Percentiles rank a stretch among this genome's conserved stretches.
phyloP scores from a whole-genome alignment of 2,329 filamentous ascomycete species.

The Claviceps humidiphila region DNA sequence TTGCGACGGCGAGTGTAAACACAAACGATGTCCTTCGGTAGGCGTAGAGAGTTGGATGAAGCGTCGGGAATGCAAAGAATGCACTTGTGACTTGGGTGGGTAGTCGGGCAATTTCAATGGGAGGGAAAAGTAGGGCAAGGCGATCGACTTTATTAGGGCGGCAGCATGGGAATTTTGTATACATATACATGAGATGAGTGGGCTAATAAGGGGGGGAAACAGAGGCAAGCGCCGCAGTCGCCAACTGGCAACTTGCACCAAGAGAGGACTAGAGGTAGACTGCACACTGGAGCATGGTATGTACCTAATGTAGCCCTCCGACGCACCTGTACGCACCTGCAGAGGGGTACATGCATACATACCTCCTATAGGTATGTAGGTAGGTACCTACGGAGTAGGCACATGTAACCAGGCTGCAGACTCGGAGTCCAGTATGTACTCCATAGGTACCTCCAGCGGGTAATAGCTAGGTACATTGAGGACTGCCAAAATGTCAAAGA shows the following conservation, averaged over 20 bases:
- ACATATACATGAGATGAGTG: slow-evolving; percentile 5
- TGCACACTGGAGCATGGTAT: not conserved
- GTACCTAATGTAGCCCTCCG: too few species aligned
- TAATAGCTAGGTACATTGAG: too few species aligned
- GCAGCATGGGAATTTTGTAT: slow-evolving; percentile 3
- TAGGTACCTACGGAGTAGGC: too few species aligned
- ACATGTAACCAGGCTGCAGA: too few species aligned
- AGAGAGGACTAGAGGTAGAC: not conserved
- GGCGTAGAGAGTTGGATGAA: not conserved
- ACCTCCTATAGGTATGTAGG: too few species aligned
- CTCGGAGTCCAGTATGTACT: too few species aligned
- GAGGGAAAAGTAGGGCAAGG: slow-evolving; percentile 1
- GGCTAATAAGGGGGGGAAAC: slow-evolving; percentile 3
- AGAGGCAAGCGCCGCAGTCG: slow-evolving; percentile 4
- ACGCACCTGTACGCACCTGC: too few species aligned
- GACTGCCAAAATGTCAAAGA: too few species aligned
- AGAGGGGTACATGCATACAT: too few species aligned
- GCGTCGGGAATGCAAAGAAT: not conserved
- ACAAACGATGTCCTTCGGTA: slow-evolving; percentile 2
- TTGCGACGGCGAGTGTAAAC: not conserved
- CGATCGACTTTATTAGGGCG: not conserved
- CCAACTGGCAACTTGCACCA: not conserved
- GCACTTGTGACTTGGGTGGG: not conserved
- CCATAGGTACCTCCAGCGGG: too few species aligned
- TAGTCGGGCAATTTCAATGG: not conserved